A percentile compares a stretch with the other conserved stretches of the same genome.
Evolutionary conservation across 176 grass and related monocot genomes (phyloP).

Genomic region (Eleusine indica): DNA sequence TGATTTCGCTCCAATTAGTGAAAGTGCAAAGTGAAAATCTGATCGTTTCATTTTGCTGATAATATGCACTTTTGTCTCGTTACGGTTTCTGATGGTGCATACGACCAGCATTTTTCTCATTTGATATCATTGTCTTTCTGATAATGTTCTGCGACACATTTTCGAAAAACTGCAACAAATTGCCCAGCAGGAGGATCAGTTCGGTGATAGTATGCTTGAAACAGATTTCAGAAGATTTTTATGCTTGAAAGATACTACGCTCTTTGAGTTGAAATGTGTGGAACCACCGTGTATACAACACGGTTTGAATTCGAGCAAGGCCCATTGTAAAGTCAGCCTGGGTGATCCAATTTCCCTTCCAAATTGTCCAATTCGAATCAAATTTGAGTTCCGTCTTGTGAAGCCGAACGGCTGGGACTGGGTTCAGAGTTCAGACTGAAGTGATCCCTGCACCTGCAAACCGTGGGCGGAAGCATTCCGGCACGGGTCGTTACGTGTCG

Average conservation of each 20-base stretch:
- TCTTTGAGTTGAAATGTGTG: background rate
- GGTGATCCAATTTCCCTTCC: background rate
- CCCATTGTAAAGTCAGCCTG: background rate
- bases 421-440: too few relatives aligned
- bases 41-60: background rate
- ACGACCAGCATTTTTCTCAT: background rate
- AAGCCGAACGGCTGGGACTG: background rate
- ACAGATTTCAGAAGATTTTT: background rate
- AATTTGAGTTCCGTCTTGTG: background rate
- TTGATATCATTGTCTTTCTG: background rate
- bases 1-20: background rate
- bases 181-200: too few relatives aligned
- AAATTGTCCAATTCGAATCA: background rate
- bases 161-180: too few relatives aligned
- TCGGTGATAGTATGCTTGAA: background rate
- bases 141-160: background rate
- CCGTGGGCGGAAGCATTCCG: conserved; percentile 5
- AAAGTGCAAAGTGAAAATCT: background rate
- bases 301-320: background rate
- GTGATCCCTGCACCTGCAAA: background rate
- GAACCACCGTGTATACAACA: background rate
- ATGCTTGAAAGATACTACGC: background rate
- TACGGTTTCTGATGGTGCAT: background rate
- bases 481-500: background rate
- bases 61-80: background rate